Base-by-base conservation (phyloP, 1,284 basidiomycete species). In the Polyporus tsugae region DNA sequence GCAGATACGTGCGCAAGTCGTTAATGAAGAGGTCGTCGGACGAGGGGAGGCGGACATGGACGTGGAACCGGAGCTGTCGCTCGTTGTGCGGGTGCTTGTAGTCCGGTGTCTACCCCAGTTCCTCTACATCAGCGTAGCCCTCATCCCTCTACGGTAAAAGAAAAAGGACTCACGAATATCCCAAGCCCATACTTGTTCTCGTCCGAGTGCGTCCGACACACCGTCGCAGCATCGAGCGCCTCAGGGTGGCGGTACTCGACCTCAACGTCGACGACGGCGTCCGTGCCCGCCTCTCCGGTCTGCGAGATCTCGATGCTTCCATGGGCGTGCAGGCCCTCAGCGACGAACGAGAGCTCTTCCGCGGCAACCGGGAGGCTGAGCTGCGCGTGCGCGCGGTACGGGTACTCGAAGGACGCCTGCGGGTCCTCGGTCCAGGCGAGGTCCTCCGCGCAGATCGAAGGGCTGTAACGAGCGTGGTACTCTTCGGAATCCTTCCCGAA, bases 271-370 rank as follows among this genome's bases (percentile, higher is more conserved):
- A 79, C 75, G 4, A 67, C 42, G 9, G 75, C 76, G 4, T 68
- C 60, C 61, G 72, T 68, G 25, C 59, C 67, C 15, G 17, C 46
- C 15, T 68, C 67, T 6, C 61, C 67, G n/a, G 68, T 58, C 42
- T 77, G 75, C 2, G 63, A 39, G 39, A 78, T 65, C 22, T 73
- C 58, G 60, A 81, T 69, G 39, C 66, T 10, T 6, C 78, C 79
- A 44, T 74, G 61, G 1, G 78, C 67, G n/a, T 74, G 67, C 17
- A 66, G 29, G n/a, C 78, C 79, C 25, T 70, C 70, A 11, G 57
- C 72, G 62, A 76, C 15, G 64, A 80, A 73, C 65, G 78, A 75
- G n/a, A 80, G 68, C 58, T 74, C 44, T n/a, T 77, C 72, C 3
- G 77, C 74, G 55, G 62, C 46, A 4, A 76, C 42, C 1, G 78